A percentile compares a stretch with the other conserved stretches of the same genome.
phyloP scores from a whole-genome alignment of 83 land plant genomes.

The Picea abies region DNA sequence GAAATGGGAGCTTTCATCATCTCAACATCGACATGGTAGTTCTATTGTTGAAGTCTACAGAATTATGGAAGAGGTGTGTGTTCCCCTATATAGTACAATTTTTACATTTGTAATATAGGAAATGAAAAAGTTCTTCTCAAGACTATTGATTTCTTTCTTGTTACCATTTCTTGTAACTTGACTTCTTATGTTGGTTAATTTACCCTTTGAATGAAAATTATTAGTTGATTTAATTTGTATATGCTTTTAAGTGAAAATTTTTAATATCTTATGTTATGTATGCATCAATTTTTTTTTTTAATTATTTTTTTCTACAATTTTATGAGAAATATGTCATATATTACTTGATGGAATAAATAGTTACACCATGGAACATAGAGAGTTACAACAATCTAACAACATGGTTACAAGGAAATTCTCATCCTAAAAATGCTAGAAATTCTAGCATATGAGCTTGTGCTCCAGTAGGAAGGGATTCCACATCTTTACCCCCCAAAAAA shows the following conservation, averaged over 20 bases:
- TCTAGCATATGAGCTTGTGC: no score
- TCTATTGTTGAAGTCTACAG: conserved; percentile 94
- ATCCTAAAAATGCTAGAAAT: no score
- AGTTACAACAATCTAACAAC: no score
- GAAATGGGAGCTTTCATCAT: conserved; percentile 84
- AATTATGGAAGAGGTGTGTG: conserved; percentile 79
- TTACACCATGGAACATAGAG: no score
- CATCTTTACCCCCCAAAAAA: no score
- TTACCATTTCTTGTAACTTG: not conserved
- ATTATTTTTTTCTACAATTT: no score
- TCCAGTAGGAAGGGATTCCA: no score
- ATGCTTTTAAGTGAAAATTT: not conserved
- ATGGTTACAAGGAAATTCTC: no score
- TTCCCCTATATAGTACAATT: not conserved
- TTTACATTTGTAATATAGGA: not conserved
- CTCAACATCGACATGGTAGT: conserved; percentile 85
- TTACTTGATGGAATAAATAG: no score
- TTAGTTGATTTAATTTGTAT: not conserved
- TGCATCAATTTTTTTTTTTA: not conserved
- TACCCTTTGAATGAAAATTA: not conserved
- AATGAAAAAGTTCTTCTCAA: not conserved
- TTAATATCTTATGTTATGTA: not conserved
- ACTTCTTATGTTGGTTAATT: not conserved
- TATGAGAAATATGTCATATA: no score
- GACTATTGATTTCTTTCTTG: not conserved